Evolutionary conservation across 208 protist species (phyloP).

Genomic region (Acanthamoeba royreba): DNA sequence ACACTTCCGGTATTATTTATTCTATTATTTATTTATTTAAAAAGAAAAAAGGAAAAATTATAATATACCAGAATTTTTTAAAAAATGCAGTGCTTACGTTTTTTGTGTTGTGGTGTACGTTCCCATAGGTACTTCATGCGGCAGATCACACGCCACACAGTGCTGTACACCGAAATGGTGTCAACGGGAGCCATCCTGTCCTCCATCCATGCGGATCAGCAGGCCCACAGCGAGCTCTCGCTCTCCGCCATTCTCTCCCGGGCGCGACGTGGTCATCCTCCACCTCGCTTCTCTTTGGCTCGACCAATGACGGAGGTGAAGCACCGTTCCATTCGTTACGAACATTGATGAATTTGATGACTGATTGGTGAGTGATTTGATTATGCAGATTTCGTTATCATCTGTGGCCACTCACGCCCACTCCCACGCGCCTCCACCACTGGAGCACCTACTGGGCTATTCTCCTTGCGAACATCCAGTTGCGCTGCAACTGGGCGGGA

Average conservation of each 20-base stretch:
- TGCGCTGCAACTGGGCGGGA: background rate
- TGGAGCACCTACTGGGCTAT: background rate
- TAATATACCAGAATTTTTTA: no score
- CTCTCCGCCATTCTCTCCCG: background rate
- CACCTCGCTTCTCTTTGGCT: no score
- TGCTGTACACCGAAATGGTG: conserved; percentile 26
- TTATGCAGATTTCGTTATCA: background rate
- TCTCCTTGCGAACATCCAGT: background rate
- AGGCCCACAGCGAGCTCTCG: background rate
- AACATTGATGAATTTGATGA: no score
- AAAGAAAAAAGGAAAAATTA: no score
- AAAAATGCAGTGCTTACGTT: background rate
- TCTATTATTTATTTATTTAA: no score
- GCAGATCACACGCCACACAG: background rate
- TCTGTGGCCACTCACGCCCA: background rate
- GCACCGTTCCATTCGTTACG: no score
- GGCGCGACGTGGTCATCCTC: no score
- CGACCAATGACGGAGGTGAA: no score
- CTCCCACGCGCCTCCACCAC: background rate
- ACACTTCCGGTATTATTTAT: background rate
- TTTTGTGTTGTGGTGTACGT: no score
- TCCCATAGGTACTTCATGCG: background rate
- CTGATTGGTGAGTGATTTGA: no score
- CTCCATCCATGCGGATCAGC: background rate
- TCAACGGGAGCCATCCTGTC: background rate